Evolutionary conservation across 1,284 basidiomycete species (phyloP).

Genomic region (Leccinum ponderosum): DNA sequence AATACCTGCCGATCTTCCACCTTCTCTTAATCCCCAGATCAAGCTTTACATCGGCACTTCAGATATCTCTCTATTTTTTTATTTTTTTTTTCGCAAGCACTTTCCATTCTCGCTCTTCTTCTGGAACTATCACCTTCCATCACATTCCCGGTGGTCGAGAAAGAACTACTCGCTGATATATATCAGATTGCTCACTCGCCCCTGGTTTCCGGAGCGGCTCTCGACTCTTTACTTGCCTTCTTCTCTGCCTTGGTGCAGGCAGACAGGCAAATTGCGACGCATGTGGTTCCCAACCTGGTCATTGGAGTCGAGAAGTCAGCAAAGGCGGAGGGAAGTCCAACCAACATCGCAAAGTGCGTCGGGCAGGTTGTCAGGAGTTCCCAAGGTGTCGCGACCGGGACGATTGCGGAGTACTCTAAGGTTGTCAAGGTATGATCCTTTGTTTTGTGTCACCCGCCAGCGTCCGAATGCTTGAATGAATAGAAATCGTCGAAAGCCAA

Average conservation of each 20-base stretch:
- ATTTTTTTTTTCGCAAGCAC: constrained; percentile 60
- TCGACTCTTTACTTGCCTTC: constrained; percentile 83
- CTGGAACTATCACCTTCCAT: constrained; percentile 64
- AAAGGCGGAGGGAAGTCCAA: constrained; percentile 53
- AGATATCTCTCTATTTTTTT: constrained; percentile 77
- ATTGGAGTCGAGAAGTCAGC: constrained; percentile 57
- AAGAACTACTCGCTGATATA: constrained; percentile 65
- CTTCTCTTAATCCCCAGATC: constrained; percentile 70
- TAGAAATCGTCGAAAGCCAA: constrained; percentile 68
- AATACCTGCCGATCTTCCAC: constrained; percentile 62
- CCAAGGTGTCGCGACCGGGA: constrained; percentile 71
- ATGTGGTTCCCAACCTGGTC: constrained; percentile 73
- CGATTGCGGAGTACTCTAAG: constrained; percentile 80
- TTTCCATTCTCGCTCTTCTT: constrained; percentile 71
- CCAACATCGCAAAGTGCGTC: constrained; percentile 82
- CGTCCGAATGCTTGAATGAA: constrained; percentile 8
- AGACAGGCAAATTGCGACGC: constrained; percentile 77
- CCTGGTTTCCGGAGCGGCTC: constrained; percentile 67
- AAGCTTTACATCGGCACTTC: constrained; percentile 69
- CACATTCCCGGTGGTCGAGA: constrained; percentile 74
- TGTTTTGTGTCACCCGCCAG: not conserved
- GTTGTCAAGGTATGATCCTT: constrained; percentile 59
- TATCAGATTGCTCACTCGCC: constrained; percentile 78
- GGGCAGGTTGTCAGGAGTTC: constrained; percentile 76
- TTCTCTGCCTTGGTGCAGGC: constrained; percentile 80